Evolutionary conservation across 169 alveolate species (phyloP).

Genomic region (Perkinsus marinus): DNA sequence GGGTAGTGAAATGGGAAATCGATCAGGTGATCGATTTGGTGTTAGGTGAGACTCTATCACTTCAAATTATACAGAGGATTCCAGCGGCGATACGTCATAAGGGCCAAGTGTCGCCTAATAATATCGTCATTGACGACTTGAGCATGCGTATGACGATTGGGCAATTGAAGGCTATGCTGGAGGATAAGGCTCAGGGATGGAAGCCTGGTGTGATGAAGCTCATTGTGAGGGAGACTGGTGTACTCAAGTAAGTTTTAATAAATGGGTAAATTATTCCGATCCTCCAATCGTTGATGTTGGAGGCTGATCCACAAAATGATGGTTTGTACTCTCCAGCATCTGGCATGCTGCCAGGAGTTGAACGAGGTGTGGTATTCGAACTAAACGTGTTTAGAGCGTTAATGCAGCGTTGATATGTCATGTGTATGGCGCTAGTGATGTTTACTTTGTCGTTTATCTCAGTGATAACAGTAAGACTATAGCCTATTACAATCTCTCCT

Average conservation of each 20-base stretch:
- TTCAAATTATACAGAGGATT: neutral
- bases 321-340: no score
- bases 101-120: neutral
- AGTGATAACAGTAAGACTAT: neutral
- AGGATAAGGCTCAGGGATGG: neutral
- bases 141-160: neutral
- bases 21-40: neutral
- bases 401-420: no score
- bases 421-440: no score
- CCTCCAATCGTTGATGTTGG: no score
- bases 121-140: neutral
- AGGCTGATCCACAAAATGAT: no score
- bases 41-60: neutral
- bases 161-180: neutral
- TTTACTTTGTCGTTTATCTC: no score
- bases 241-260: neutral
- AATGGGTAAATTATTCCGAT: neutral
- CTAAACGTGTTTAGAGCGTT: no score
- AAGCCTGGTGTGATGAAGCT: neutral
- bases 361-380: no score
- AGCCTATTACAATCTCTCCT: neutral
- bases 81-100: neutral
- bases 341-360: no score
- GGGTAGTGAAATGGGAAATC: neutral
- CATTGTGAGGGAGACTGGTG: neutral